Evolutionary conservation across 495 filamentous ascomycete species (phyloP).

Genomic region (Xanthoparmelia taractica): DNA sequence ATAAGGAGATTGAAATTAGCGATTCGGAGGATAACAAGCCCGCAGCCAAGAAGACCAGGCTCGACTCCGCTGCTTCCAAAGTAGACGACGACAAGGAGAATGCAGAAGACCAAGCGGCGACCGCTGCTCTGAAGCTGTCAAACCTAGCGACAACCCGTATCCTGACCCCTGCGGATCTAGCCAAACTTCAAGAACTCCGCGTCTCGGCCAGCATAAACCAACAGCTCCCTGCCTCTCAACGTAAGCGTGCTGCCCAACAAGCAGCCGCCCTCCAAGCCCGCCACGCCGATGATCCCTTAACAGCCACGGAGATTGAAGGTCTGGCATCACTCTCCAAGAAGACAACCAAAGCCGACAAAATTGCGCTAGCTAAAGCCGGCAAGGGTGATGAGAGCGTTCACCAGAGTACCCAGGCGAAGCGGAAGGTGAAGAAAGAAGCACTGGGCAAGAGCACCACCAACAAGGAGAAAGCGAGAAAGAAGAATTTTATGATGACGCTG

Average conservation of each 20-base stretch:
- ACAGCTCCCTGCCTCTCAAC: slow-evolving; percentile 42
- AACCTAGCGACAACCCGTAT: slow-evolving; percentile 79
- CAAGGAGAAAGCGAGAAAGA: slow-evolving; percentile 90
- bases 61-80: slow-evolving; percentile 9
- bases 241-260: slow-evolving; percentile 30
- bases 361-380: slow-evolving; percentile 68
- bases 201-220: slow-evolving; percentile 62
- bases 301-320: slow-evolving; percentile 77
- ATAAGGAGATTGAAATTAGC: slow-evolving; percentile 68
- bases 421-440: slow-evolving; percentile 73
- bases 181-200: slow-evolving; percentile 83
- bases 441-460: slow-evolving; percentile 95
- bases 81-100: slow-evolving; percentile 25
- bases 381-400: slow-evolving; percentile 65
- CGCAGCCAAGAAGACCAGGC: slow-evolving; percentile 53
- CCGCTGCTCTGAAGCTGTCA: slow-evolving; percentile 36
- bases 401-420: slow-evolving; percentile 70
- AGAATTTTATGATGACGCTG: slow-evolving; percentile 97
- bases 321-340: slow-evolving; percentile 60
- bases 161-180: slow-evolving; percentile 83
- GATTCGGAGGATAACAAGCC: slow-evolving; percentile 64
- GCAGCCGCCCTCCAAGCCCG: slow-evolving; percentile 39
- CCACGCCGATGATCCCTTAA: slow-evolving; percentile 75
- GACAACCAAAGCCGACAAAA: slow-evolving; percentile 71
- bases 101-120: slow-evolving; percentile 13